Conservation (phyloP, 441 rosid species). For the Populus hybrid region DNA sequence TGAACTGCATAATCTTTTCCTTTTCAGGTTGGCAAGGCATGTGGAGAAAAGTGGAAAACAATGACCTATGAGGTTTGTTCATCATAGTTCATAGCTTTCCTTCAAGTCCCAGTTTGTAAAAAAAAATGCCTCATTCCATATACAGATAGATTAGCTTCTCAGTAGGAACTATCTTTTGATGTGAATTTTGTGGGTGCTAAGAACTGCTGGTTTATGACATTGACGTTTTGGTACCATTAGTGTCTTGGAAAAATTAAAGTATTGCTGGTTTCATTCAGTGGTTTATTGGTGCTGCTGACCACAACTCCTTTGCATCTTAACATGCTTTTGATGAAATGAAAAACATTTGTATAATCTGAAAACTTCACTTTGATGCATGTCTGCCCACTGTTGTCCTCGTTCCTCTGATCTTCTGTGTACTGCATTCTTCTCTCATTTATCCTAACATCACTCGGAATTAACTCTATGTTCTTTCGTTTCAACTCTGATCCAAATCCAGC, state of each 20-base stretch:
- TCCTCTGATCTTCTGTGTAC: neutral
- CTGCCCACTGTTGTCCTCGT: neutral
- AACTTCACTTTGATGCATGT: neutral
- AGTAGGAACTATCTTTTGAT: neutral
- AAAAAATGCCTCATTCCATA: neutral
- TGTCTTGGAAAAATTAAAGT: too few species aligned
- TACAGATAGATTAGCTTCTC: neutral
- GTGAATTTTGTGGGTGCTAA: neutral
- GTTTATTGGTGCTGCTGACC: neutral
- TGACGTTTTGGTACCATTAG: neutral
- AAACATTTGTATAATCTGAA: neutral
- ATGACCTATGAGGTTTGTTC: slow-evolving; percentile 76
- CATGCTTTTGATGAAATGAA: neutral
- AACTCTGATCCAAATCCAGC: neutral
- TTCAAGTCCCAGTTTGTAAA: neutral
- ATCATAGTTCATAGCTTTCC: slow-evolving; percentile 1
- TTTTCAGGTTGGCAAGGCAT: slow-evolving; percentile 85
- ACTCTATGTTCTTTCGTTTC: neutral
- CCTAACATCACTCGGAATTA: neutral
- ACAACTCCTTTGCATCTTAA: neutral
- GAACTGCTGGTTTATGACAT: neutral
- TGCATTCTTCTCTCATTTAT: neutral
- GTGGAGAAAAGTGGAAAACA: slow-evolving; percentile 95
- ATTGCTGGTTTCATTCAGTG: neutral
- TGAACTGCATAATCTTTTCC: slow-evolving; percentile 9